Base-by-base conservation (phyloP, 208 protist species). In the Lotmaria passim region DNA sequence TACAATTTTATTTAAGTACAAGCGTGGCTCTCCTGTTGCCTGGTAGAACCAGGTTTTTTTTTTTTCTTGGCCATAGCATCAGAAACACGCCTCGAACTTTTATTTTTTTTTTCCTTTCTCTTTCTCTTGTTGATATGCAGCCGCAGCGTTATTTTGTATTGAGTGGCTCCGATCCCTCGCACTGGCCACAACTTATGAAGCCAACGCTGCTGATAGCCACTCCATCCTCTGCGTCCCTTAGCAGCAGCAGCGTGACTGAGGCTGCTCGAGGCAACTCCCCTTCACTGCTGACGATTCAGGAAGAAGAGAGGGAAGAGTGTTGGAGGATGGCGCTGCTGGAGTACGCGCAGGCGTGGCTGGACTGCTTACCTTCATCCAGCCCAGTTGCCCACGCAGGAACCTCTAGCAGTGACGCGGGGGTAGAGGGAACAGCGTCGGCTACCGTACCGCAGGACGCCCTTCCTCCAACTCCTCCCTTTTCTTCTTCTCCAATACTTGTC, bases 161-260 rank as follows among this genome's bases (percentile, higher is more conserved):
- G n/a, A n/a, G n/a, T n/a, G n/a, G n/a, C n/a, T n/a, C n/a, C n/a
- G n/a, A n/a, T n/a, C n/a, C n/a, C n/a, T n/a, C n/a, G n/a, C n/a
- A 61, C 58, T 74, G 69, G 69, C 69, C 69, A 31, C 59, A 67
- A 36, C 26, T 62, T 31, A 7, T 11, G 19, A 3, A 15, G 26
- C 7, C 23, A 1, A 12, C 24, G 10, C 26, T 3, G 3, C 3
- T 12, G n/a, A 39, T 31, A 7, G 5, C 58, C 7, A 21, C 57
- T n/a, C n/a, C n/a, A n/a, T n/a, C n/a, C n/a, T n/a, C n/a, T n/a
- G n/a, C n/a, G n/a, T n/a, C n/a, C n/a, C n/a, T n/a, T n/a, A n/a
- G n/a, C n/a, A n/a, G n/a, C n/a, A n/a, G n/a, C n/a, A n/a, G n/a
- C n/a, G n/a, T n/a, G n/a, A n/a, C n/a, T n/a, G n/a, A n/a, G n/a